Percentiles rank a stretch among this genome's conserved stretches.
phyloP scores from a whole-genome alignment of 2,329 filamentous ascomycete species.

The Ilyonectria mors-panacis region DNA sequence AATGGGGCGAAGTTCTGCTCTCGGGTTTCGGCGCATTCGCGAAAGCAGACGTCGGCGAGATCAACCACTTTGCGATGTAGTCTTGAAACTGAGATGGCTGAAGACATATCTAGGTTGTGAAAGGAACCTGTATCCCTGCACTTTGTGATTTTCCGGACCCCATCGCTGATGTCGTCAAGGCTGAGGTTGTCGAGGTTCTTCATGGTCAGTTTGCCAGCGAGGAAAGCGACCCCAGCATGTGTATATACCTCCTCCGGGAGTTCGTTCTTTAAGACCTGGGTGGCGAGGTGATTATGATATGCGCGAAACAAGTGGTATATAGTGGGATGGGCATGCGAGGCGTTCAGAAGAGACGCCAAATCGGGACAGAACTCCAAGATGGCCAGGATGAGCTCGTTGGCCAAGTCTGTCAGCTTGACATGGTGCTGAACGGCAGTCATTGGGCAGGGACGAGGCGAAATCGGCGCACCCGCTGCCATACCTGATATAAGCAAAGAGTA shows the following conservation, averaged over 20 bases:
- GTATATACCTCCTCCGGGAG: conserved; percentile 14
- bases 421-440: neutral
- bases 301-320: neutral
- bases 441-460: neutral
- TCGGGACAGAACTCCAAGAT: conserved; percentile 18
- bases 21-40: conserved; percentile 7
- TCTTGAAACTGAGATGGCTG: neutral
- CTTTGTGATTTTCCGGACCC: neutral
- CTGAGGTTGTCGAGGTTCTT: neutral
- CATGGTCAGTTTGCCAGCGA: neutral
- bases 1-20: conserved; percentile 14
- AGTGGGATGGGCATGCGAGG: neutral
- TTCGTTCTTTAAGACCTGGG: conserved; percentile 7
- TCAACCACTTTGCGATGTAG: conserved; percentile 9
- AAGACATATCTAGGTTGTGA: neutral
- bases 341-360: neutral
- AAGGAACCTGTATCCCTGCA: conserved; percentile 26
- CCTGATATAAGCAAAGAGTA: neutral
- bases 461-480: neutral
- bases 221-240: neutral
- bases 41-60: conserved; percentile 12
- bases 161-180: neutral
- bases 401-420: conserved; percentile 5
- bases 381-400: conserved; percentile 17
- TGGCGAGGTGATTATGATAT: neutral